phyloP scores from a whole-genome alignment of 805 yeast species.

The Candida rishiriensis region DNA sequence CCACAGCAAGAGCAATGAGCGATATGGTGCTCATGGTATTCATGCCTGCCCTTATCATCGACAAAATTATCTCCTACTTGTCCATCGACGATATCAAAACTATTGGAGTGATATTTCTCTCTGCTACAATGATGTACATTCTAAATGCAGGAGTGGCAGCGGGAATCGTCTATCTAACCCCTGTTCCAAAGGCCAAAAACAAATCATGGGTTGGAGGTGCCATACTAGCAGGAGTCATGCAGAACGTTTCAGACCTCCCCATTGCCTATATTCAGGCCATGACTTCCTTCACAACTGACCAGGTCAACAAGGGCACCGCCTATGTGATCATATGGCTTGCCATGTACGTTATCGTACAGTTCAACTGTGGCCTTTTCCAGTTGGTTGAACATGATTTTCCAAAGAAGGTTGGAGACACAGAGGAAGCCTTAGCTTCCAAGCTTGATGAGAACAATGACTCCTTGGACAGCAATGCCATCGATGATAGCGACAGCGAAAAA shows the following conservation, averaged over 20 bases:
- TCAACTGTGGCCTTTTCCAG: slow-evolving; percentile 47
- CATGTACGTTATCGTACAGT: slow-evolving; percentile 46
- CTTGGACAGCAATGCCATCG: background rate
- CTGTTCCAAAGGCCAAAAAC: slow-evolving; percentile 44
- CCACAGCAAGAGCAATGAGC: slow-evolving; percentile 59
- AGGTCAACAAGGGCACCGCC: slow-evolving; percentile 38
- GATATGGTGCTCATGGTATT: slow-evolving; percentile 58
- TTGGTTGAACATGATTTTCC: slow-evolving; percentile 47
- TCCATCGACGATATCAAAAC: slow-evolving; percentile 61
- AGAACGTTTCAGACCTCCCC: slow-evolving; percentile 73
- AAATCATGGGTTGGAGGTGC: slow-evolving; percentile 68
- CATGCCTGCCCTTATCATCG: slow-evolving; percentile 63
- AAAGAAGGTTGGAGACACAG: slow-evolving; percentile 22
- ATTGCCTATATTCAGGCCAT: slow-evolving; percentile 71
- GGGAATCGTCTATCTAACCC: slow-evolving; percentile 28
- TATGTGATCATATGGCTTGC: slow-evolving; percentile 56
- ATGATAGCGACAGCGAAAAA: no score
- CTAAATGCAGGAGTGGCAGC: slow-evolving; percentile 47
- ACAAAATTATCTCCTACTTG: slow-evolving; percentile 57
- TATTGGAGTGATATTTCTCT: slow-evolving; percentile 58
- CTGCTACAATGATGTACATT: slow-evolving; percentile 46
- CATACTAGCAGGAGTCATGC: slow-evolving; percentile 64
- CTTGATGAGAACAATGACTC: background rate
- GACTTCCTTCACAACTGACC: slow-evolving; percentile 34
- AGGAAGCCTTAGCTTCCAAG: slow-evolving; percentile 2